Evolutionary conservation across 139 green algal genomes (phyloP), one percentile per base, ranked within the genome.

Genomic region (Chlamydomonas sphaeroides): DNA sequence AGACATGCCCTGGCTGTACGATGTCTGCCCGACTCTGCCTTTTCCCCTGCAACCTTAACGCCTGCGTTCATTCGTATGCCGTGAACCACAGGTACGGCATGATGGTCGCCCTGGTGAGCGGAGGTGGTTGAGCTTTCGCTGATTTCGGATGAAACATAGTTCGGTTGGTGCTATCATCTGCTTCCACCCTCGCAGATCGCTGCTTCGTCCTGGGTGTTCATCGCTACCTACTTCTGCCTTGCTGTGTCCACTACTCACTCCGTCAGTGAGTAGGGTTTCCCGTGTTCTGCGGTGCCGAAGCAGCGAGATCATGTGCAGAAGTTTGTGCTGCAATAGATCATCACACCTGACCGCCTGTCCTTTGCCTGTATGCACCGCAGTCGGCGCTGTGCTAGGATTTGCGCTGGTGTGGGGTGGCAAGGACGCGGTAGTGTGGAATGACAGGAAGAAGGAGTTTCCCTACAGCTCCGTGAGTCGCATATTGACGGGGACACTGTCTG

Each of bases 181-280:
- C n/a, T n/a, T n/a, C n/a, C n/a, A n/a, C n/a, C n/a, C n/a, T n/a
- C n/a, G n/a, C n/a, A n/a, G n/a, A n/a, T n/a, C n/a, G n/a, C n/a
- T n/a, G n/a, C n/a, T n/a, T n/a, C n/a, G 10, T 35, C 80, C 3
- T 88, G 77, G 78, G 67, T 90, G 32, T 33, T 86, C 28, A 15
- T 90, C 1, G 91, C 90, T 10, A 88, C 87, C 11, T 84, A 84
- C 49, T 65, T 48, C 33, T 51, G 49, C 26, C 51, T 75, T 1
- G 77, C 77, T 5, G 77, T 84, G 39, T 85, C 75, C 57, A 85
- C 84, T 25, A 88, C 84, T 1, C 84, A 88, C 68, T 68, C 74
- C 33, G 75, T 88, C 41, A 79, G 69, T 77, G 21, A 65, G 69
- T 65, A 17, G 57, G 15, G 26, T 65, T n/a, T n/a, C n/a, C n/a